Percentiles rank a stretch among this genome's conserved stretches.
Evolutionary conservation across 2,329 filamentous ascomycete species (phyloP).

Genomic region (Nigrograna mackinnonii): DNA sequence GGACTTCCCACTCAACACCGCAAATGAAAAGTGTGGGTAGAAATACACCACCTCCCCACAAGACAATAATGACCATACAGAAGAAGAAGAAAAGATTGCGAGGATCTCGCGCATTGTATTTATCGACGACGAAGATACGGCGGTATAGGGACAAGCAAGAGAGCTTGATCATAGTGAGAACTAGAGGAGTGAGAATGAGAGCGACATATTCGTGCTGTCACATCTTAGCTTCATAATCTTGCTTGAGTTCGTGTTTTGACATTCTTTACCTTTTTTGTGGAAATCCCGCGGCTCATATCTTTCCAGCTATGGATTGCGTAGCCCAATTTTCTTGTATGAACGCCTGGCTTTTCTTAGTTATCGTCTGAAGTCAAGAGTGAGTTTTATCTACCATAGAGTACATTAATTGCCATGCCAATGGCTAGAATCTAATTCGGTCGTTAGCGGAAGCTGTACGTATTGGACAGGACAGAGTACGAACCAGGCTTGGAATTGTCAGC

Average conservation of each 20-base stretch:
- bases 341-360: too few relatives aligned
- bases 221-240: neutral
- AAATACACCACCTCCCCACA: neutral
- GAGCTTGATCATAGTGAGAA: neutral
- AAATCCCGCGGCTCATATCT: too few relatives aligned
- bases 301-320: too few relatives aligned
- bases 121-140: constrained; percentile 1
- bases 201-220: neutral
- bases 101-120: neutral
- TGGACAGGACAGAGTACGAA: neutral
- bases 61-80: neutral
- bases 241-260: neutral
- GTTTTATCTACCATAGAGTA: too few relatives aligned
- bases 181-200: neutral
- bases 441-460: neutral
- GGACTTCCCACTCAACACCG: neutral
- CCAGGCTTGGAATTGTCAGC: neutral
- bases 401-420: too few relatives aligned
- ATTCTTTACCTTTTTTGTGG: neutral
- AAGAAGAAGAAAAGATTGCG: neutral
- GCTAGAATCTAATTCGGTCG: neutral
- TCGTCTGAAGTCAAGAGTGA: too few relatives aligned
- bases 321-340: too few relatives aligned
- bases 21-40: neutral
- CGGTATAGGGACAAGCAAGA: neutral